phyloP scores from a whole-genome alignment of 306 rosid species.

The Spatholobus suberectus region DNA sequence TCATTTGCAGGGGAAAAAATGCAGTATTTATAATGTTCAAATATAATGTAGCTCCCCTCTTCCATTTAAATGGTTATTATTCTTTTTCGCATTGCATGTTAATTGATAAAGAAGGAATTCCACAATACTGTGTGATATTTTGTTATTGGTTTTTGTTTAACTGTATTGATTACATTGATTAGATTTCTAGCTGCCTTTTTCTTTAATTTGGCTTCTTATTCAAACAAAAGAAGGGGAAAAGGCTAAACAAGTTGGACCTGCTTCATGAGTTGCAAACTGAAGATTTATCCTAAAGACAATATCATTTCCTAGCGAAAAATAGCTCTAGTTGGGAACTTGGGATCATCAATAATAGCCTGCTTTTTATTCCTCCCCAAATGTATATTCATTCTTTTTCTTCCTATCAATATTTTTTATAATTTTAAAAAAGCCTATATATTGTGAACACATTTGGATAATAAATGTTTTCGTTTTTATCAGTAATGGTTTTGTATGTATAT shows the following conservation, averaged over 20 bases:
- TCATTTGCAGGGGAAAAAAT: neutral
- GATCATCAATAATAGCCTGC: neutral
- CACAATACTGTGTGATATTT: neutral
- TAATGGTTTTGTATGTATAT: neutral
- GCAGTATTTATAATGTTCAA: neutral
- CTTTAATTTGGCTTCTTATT: neutral
- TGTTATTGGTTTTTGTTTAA: conserved; percentile 23
- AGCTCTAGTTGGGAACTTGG: neutral
- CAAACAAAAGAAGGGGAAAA: neutral
- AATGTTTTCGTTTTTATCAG: neutral
- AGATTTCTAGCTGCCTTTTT: neutral
- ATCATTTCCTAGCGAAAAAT: neutral
- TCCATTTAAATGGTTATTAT: neutral
- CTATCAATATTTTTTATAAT: neutral
- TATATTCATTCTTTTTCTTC: conserved; percentile 12
- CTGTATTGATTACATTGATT: conserved; percentile 6
- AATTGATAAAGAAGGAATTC: neutral
- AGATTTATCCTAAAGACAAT: neutral
- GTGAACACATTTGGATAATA: conserved; percentile 1
- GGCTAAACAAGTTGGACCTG: neutral
- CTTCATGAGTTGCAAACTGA: conserved; percentile 22
- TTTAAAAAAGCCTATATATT: neutral
- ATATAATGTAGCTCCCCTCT: neutral
- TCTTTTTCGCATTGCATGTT: neutral
- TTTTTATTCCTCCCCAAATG: conserved; percentile 8